Percentiles rank a stretch among this genome's conserved stretches.
Conservation (phyloP, 2,329 filamentous ascomycete genomes). For the Dendrostoma leiphaemia region DNA sequence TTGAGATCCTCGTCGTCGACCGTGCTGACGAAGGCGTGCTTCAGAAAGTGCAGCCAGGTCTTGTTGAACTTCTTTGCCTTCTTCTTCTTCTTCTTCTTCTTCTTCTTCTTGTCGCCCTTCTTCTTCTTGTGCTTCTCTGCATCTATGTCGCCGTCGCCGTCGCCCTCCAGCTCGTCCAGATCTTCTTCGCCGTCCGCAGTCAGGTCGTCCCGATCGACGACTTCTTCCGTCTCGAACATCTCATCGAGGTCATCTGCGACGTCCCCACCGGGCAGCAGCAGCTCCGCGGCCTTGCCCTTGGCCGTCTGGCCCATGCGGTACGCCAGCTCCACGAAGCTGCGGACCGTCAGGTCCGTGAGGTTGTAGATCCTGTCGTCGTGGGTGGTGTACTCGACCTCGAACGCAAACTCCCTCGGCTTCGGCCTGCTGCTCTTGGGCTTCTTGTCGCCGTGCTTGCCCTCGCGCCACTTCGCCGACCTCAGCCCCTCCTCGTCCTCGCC, state of each 20-base stretch:
- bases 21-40: slow-evolving; percentile 77
- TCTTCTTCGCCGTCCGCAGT: slow-evolving; percentile 29
- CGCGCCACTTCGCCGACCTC: slow-evolving; percentile 51
- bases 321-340: slow-evolving; percentile 76
- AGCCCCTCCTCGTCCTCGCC: slow-evolving; percentile 21
- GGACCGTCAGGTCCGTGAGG: slow-evolving; percentile 79
- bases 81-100: slow-evolving; percentile 49
- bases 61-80: slow-evolving; percentile 60
- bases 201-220: slow-evolving; percentile 23
- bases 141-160: slow-evolving; percentile 25
- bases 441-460: slow-evolving; percentile 62
- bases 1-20: slow-evolving; percentile 64
- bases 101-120: slow-evolving; percentile 43
- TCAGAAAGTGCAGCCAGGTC: slow-evolving; percentile 75
- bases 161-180: slow-evolving; percentile 23
- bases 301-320: slow-evolving; percentile 65
- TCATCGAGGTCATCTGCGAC: slow-evolving; percentile 9
- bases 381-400: slow-evolving; percentile 84
- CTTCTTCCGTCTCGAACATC: background rate
- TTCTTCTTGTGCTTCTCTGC: slow-evolving; percentile 36
- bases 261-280: slow-evolving; percentile 6
- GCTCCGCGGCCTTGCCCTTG: slow-evolving; percentile 21
- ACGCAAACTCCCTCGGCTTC: slow-evolving; percentile 64
- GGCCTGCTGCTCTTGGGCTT: slow-evolving; percentile 52
- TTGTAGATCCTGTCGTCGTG: slow-evolving; percentile 72